A percentile compares a stretch with the other conserved stretches of the same genome.
phyloP scores from a whole-genome alignment of 352 stramenopile species.

The Peronospora belbahrii region DNA sequence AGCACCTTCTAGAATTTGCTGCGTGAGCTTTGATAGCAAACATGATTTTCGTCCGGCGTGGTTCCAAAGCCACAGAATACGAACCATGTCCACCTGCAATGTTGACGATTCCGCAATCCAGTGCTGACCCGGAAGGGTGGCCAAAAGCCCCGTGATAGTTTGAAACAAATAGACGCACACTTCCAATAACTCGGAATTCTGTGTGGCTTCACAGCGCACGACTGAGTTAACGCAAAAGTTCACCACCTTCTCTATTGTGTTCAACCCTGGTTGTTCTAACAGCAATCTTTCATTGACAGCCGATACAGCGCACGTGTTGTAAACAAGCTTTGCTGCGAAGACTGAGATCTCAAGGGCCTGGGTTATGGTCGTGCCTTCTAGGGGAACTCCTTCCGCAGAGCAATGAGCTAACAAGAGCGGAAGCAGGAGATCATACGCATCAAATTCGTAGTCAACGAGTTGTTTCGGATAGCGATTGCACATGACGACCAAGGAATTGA shows the following conservation, averaged over 20 bases:
- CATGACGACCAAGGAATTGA: slow-evolving; percentile 57
- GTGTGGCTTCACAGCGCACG: slow-evolving; percentile 24
- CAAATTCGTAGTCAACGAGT: slow-evolving; percentile 56
- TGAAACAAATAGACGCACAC: slow-evolving; percentile 61
- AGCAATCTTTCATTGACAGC: slow-evolving; percentile 46
- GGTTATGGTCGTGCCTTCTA: slow-evolving; percentile 32
- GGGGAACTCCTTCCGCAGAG: slow-evolving; percentile 33
- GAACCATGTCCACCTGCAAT: slow-evolving; percentile 61
- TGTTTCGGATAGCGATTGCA: slow-evolving; percentile 51
- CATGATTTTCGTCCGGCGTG: slow-evolving; percentile 35
- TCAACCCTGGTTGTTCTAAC: slow-evolving; percentile 37
- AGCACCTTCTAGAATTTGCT: slow-evolving; percentile 73
- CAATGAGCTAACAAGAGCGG: slow-evolving; percentile 51
- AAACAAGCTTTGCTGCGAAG: slow-evolving; percentile 55
- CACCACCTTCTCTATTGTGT: slow-evolving; percentile 53
- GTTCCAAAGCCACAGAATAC: slow-evolving; percentile 72
- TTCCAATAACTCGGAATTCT: slow-evolving; percentile 31
- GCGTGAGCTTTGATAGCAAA: slow-evolving; percentile 51
- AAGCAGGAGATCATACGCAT: slow-evolving; percentile 58
- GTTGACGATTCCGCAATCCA: slow-evolving; percentile 60
- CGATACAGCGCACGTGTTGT: slow-evolving; percentile 59
- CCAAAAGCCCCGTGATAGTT: slow-evolving; percentile 60
- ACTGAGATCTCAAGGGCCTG: slow-evolving; percentile 56
- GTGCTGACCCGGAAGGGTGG: slow-evolving; percentile 39
- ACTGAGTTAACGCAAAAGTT: slow-evolving; percentile 63